These are phyloP conservation scores for Chalciporus pseudorubinellus DNA, from an alignment of 768 basidiomycete genomes.

Conservation along the genomic window DNA sequence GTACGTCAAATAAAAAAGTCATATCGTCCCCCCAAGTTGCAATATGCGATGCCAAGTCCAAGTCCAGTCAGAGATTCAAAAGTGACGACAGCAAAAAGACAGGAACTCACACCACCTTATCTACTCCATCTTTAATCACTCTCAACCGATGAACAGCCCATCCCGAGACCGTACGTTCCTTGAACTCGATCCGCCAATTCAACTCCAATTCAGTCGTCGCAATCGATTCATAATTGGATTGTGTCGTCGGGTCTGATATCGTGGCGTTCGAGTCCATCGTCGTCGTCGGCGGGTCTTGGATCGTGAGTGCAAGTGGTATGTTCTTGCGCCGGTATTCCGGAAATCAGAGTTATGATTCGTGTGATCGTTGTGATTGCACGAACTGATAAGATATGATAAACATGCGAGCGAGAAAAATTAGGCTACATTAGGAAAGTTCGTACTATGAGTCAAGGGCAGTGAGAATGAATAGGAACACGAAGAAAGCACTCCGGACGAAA, in stretches of 20 bases:
- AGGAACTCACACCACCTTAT: slow-evolving; percentile 56
- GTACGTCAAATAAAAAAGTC: no score
- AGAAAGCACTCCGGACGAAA: neutral
- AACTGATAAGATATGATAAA: no score
- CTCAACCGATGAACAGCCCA: slow-evolving; percentile 60
- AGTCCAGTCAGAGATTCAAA: neutral
- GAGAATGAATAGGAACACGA: no score
- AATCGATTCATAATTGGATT: slow-evolving; percentile 76
- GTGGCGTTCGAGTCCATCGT: neutral
- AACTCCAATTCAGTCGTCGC: slow-evolving; percentile 65
- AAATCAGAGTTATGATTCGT: no score
- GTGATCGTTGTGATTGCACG: no score
- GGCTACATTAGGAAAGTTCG: no score
- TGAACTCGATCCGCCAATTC: slow-evolving; percentile 79
- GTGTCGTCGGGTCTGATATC: slow-evolving; percentile 62
- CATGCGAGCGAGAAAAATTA: no score
- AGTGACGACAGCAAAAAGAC: no score
- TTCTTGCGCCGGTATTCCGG: no score
- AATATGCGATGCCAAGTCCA: neutral
- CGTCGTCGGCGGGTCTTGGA: neutral
- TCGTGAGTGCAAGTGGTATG: no score
- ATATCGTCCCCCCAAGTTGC: no score
- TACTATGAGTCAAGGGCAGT: neutral
- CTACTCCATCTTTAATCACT: slow-evolving; percentile 50
- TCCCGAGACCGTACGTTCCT: slow-evolving; percentile 56